Percentiles rank a stretch among this genome's conserved stretches.
phyloP scores from a whole-genome alignment of 2,329 filamentous ascomycete genomes.

The Xylaria digitata region DNA sequence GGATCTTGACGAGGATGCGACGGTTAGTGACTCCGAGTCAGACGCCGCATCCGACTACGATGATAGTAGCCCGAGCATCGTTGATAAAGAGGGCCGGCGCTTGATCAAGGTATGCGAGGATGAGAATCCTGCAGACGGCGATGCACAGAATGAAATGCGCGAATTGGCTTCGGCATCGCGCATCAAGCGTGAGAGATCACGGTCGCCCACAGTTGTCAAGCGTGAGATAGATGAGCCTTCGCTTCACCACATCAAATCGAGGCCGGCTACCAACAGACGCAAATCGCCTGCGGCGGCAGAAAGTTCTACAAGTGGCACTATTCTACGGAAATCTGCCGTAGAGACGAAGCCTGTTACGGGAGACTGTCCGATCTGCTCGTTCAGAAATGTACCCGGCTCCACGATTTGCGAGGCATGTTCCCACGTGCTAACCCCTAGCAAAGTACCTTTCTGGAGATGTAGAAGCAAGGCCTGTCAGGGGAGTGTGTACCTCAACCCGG shows the following conservation, averaged over 20 bases:
- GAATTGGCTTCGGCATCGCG: conserved; percentile 65
- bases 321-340: conserved; percentile 14
- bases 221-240: conserved; percentile 26
- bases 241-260: conserved; percentile 20
- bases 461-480: conserved; percentile 64
- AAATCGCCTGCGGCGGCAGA: conserved; percentile 4
- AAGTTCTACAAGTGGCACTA: background rate
- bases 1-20: conserved; percentile 52
- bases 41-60: conserved; percentile 58
- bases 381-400: conserved; percentile 65
- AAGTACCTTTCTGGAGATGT: conserved; percentile 74
- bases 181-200: conserved; percentile 40
- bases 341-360: conserved; percentile 33
- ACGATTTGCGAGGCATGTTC: conserved; percentile 76
- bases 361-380: conserved; percentile 74
- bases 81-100: conserved; percentile 73
- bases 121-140: conserved; percentile 67
- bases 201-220: conserved; percentile 30
- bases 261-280: conserved; percentile 26
- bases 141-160: conserved; percentile 71
- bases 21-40: conserved; percentile 51
- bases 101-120: conserved; percentile 82
- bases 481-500: conserved; percentile 73
- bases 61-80: conserved; percentile 66
- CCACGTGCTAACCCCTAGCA: conserved; percentile 70